Percentiles rank a stretch among this genome's conserved stretches.
Evolutionary conservation across 1,284 basidiomycete genomes (phyloP).

Genomic region (Malassezia furfur): DNA sequence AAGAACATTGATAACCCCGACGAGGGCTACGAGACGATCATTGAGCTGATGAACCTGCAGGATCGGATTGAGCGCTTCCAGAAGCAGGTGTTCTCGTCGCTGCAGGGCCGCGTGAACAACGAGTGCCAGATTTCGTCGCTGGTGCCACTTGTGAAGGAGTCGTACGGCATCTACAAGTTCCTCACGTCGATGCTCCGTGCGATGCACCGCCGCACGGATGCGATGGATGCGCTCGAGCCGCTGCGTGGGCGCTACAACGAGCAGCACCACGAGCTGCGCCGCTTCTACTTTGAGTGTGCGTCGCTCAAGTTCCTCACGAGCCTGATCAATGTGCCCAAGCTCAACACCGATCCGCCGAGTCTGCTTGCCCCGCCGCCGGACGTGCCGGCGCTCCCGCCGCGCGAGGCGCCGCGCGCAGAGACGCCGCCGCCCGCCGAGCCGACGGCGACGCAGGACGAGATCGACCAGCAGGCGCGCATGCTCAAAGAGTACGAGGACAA

Average conservation of each 20-base stretch:
- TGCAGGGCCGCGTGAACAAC: conserved; percentile 40
- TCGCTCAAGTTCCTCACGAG: conserved; percentile 47
- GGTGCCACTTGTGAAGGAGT: conserved; percentile 47
- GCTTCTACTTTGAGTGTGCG: conserved; percentile 47
- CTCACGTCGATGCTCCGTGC: conserved; percentile 48
- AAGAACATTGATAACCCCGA: conserved; percentile 49
- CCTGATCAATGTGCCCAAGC: conserved; percentile 48
- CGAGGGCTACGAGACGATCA: conserved; percentile 48
- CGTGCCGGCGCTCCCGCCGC: conserved; percentile 31
- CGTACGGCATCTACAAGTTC: conserved; percentile 49
- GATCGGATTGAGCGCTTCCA: conserved; percentile 48
- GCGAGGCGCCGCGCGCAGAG: conserved; percentile 25
- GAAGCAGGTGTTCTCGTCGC: conserved; percentile 46
- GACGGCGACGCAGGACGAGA: conserved; percentile 53
- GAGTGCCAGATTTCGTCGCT: conserved; percentile 47
- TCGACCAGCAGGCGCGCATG: conserved; percentile 86
- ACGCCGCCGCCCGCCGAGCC: conserved; percentile 25
- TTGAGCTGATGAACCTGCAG: conserved; percentile 48
- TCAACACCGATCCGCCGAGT: conserved; percentile 47
- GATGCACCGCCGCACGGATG: conserved; percentile 47
- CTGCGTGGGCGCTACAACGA: conserved; percentile 42
- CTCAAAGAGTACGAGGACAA: conserved; percentile 95
- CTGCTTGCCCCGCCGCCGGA: conserved; percentile 45
- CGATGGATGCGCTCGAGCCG: conserved; percentile 45
- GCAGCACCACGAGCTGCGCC: conserved; percentile 44